These are phyloP conservation scores for Salix suchowensis DNA, from an alignment of 345 rosid genomes.

Conservation along the genomic window DNA sequence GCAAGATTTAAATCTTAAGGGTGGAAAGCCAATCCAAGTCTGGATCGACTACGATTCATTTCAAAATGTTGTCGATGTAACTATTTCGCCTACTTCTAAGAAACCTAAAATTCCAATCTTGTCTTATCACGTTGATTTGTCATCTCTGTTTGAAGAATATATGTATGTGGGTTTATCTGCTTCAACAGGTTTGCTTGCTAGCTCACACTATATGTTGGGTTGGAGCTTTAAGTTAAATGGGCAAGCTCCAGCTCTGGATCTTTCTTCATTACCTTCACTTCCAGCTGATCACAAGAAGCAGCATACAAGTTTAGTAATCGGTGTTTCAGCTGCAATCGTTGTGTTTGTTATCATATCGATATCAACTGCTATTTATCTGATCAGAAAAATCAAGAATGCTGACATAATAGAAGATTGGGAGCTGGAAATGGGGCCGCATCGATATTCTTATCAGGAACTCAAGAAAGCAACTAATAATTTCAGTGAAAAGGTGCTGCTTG, in stretches of 20 bases:
- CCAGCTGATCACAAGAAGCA: neutral
- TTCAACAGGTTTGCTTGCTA: slow-evolving; percentile 25
- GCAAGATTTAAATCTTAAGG: slow-evolving; percentile 14
- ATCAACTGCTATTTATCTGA: slow-evolving; percentile 1
- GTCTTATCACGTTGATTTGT: slow-evolving; percentile 19
- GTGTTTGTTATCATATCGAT: neutral
- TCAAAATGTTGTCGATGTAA: slow-evolving; percentile 16
- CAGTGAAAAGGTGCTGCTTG: slow-evolving; percentile 13
- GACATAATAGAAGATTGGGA: slow-evolving; percentile 28
- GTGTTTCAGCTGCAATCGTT: slow-evolving; percentile 1
- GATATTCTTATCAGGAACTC: slow-evolving; percentile 23
- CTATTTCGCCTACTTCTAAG: slow-evolving; percentile 15
- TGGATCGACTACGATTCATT: slow-evolving; percentile 29
- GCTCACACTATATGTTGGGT: slow-evolving; percentile 24
- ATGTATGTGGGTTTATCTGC: slow-evolving; percentile 30
- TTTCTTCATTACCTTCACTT: slow-evolving; percentile 22
- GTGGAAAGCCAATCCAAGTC: slow-evolving; percentile 11
- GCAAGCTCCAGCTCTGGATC: slow-evolving; percentile 20
- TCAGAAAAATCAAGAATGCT: slow-evolving; percentile 16
- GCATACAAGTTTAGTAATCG: slow-evolving; percentile 6
- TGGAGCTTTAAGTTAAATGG: slow-evolving; percentile 28
- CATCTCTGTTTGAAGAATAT: slow-evolving; percentile 14
- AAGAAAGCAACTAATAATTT: slow-evolving; percentile 22
- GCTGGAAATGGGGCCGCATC: slow-evolving; percentile 24
- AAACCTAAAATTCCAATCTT: slow-evolving; percentile 19